Base-by-base conservation (phyloP, 495 filamentous ascomycete species). In the Neurospora sp. region DNA sequence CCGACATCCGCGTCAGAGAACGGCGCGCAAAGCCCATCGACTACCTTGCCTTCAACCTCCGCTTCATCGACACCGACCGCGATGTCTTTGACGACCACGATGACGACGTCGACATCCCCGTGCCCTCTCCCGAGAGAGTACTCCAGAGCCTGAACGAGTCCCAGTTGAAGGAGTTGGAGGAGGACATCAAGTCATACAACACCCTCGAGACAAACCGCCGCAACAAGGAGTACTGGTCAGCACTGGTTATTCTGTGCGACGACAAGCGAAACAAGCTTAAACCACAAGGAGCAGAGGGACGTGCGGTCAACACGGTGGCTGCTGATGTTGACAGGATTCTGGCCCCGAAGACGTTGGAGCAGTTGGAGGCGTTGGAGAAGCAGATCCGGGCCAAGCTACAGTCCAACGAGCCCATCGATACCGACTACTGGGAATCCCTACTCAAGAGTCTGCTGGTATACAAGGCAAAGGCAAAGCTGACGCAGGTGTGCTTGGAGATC, bases 351-450 rank as follows among this genome's bases (percentile, higher is more conserved):
- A 88, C 89, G n/a, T 90, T 92, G 49, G 91, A 94, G 79, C 93
- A 98, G 77, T 86, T 99, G 7, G 90, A 94, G 79, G 86, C 86
- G 27, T 85, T 99, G 37, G 96, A 98, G 83, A 87, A 85, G 71
- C 94, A 97, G 80, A 95, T 99, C 76, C 88, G 87, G 75, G 84
- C 84, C 10, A 99, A 98, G 81, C 81, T 99, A 46, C 86, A 91
- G 54, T 96, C 93, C 14, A 91, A 97, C 75, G 94, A 98, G 79
- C 91, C 93, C 11, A 94, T 98, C 78, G 96, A 99, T 84, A 93
- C 91, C 5, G 96, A 99, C 80, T 99, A 98, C 81, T 99, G 96
- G 96, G 94, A 97, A 76, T 92, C 96, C 77, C 87, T 99, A 3
- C 85, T 98, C 69, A 89, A 91, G 75, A 97, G 91, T 78, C 83